Evolutionary conservation across 2,329 filamentous ascomycete genomes (phyloP), one percentile per base, ranked within the genome.

Genomic region (Periconia digitata): DNA sequence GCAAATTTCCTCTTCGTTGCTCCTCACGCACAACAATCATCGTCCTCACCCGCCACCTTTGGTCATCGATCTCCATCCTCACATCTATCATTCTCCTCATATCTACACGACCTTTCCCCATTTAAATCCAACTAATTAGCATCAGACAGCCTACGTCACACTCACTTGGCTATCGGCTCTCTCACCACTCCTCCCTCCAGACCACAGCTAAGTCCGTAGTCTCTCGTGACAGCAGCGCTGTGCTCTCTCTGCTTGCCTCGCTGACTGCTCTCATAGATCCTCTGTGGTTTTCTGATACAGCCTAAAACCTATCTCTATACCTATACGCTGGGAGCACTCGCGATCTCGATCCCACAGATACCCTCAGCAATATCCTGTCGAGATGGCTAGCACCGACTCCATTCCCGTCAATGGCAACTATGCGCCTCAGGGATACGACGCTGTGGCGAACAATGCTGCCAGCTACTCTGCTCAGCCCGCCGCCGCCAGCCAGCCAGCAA

Each of bases 341-440:
- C 36, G 32, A 36, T 23, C 40, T 27, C 24, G 16, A 38, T 35
- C 43, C 47, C 40, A 49, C 44, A 41, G 36, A 50, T 38, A 40
- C 52, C 46, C 35, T 22, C 44, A 44, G 50, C 47, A 53, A 46
- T 40, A 55, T 45, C 49, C 44, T 44, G 42, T 53, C 63, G 59
- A 55, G 43, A 70, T 70, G 67, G 66, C 66, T 56, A 54, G 61
- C 55, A 63, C 65, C 58, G 67, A 69, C 37, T 63, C 64, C 46
- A 60, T 57, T 48, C 71, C 75, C 38, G 65, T 75, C 61, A 80
- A 80, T 56, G 78, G 78, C 70, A 76, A 65, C 66, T 77, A 78
- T 58, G 72, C 66, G 51, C 66, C 67, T 22, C 68, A 73, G 49
- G 66, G 60, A 50, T 78, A 77, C 58, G 69, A 74, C 51, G 54